Evolutionary conservation across 305 asterid species (phyloP), one percentile per base, ranked within the genome.

Genomic region (Nicotiana rustica): DNA sequence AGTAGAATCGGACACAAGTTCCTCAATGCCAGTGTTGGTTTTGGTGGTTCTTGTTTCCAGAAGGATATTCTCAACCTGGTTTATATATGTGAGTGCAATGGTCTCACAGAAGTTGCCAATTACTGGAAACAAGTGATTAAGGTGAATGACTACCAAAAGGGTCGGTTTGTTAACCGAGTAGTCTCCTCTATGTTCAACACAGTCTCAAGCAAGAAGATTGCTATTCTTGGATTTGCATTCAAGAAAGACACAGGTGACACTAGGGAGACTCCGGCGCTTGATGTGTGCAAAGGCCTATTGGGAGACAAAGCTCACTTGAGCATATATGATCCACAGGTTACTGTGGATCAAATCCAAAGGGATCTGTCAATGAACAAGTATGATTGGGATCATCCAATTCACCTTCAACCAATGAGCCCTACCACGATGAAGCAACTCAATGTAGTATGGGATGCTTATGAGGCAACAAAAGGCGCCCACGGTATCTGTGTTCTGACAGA

Each of bases 151-250:
- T 86, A 86, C 68, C 88, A 86, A 36, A 86, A 86, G 81, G 49
- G 9, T 12, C 64, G 88, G 15, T 83, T 86, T 38, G 88, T 86
- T 15, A 86, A 86, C 80, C 70, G 85, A 44, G 59, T 86, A 14
- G 86, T 86, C 29, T 67, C 88, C 47, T 86, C 88, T 33, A 86
- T 86, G 88, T 86, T 86, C 55, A 86, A 86, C 78, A 86, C 86
- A 2, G 78, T 86, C 2, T 82, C 88, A 29, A 68, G 79, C 14
- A 86, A 86, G 82, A 83, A 86, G 70, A 67, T 86, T 31, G 85
- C 86, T 44, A 77, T 86, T 35, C 73, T 81, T 18, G 84, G 84
- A 6, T 83, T 83, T 21, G 85, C 85, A 15, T 83, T 83, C 80
- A 83, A 83, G 70, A 83, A 82, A 81, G 86, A 86, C 41, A 86